Evolutionary conservation across 768 basidiomycete genomes (phyloP).

Genomic region (Multifurca ochricompacta): DNA sequence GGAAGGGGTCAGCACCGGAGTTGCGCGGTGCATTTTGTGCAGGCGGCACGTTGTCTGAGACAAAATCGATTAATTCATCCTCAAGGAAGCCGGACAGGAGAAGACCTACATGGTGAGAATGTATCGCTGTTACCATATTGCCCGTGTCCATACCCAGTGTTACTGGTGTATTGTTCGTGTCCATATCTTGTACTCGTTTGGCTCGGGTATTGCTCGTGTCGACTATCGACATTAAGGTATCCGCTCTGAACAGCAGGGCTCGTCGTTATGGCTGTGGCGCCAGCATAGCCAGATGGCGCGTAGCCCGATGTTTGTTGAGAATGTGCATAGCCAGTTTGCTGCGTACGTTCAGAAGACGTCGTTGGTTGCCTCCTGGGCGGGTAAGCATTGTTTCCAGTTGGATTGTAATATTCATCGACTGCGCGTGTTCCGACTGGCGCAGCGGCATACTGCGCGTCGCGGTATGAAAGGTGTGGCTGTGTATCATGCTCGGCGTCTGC

Average conservation of each 20-base stretch:
- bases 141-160: slow-evolving; percentile 23
- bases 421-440: slow-evolving; percentile 59
- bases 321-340: slow-evolving; percentile 33
- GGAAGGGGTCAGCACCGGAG: slow-evolving; percentile 38
- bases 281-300: slow-evolving; percentile 32
- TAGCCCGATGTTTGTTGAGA: slow-evolving; percentile 37
- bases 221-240: slow-evolving; percentile 13
- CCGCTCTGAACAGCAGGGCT: neutral
- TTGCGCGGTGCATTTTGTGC: slow-evolving; percentile 42
- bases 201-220: slow-evolving; percentile 27
- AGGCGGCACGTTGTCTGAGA: slow-evolving; percentile 47
- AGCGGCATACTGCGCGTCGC: slow-evolving; percentile 53
- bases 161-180: slow-evolving; percentile 17
- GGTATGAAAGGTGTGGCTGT: slow-evolving; percentile 17
- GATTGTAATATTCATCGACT: slow-evolving; percentile 66
- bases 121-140: slow-evolving; percentile 27
- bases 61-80: neutral
- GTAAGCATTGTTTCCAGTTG: slow-evolving; percentile 34
- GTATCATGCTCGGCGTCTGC: slow-evolving; percentile 44
- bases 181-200: slow-evolving; percentile 21
- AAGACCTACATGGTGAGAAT: slow-evolving; percentile 39
- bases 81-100: neutral
- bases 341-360: slow-evolving; percentile 14
- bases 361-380: slow-evolving; percentile 32
- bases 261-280: slow-evolving; percentile 24